phyloP scores from a whole-genome alignment of 176 grass and related monocot genomes.

The Eleusine indica region DNA sequence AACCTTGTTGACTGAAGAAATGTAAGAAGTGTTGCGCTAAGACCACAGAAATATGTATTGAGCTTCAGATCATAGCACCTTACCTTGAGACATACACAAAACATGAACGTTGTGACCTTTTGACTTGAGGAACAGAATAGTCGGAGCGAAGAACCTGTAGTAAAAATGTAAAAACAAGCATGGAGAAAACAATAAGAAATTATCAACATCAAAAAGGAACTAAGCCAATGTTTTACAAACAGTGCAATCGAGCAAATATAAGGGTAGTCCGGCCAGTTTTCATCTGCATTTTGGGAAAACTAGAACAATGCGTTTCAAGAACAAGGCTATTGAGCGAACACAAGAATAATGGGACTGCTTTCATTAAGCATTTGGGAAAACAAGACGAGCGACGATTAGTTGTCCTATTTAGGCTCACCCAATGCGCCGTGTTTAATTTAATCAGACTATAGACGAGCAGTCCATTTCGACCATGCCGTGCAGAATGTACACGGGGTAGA shows the following conservation, averaged over 20 bases:
- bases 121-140: constrained; percentile 74
- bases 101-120: constrained; percentile 77
- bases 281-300: background rate
- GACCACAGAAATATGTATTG: background rate
- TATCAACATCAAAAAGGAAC: background rate
- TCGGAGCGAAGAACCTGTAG: constrained; percentile 86
- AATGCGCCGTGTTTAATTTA: background rate
- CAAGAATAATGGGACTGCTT: background rate
- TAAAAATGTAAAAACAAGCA: background rate
- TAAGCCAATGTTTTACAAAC: background rate
- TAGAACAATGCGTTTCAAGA: background rate
- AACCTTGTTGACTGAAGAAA: background rate
- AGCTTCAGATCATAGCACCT: background rate
- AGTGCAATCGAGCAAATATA: background rate
- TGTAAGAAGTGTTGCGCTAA: background rate
- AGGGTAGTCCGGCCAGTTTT: background rate
- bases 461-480: background rate
- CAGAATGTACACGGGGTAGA: background rate
- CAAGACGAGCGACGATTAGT: background rate
- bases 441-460: background rate
- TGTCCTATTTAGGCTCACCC: background rate
- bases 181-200: constrained; percentile 39
- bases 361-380: no score
- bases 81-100: constrained; percentile 82
- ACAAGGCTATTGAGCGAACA: background rate